phyloP scores from a whole-genome alignment of 2,329 filamentous ascomycete genomes.

The Acarospora socialis region DNA sequence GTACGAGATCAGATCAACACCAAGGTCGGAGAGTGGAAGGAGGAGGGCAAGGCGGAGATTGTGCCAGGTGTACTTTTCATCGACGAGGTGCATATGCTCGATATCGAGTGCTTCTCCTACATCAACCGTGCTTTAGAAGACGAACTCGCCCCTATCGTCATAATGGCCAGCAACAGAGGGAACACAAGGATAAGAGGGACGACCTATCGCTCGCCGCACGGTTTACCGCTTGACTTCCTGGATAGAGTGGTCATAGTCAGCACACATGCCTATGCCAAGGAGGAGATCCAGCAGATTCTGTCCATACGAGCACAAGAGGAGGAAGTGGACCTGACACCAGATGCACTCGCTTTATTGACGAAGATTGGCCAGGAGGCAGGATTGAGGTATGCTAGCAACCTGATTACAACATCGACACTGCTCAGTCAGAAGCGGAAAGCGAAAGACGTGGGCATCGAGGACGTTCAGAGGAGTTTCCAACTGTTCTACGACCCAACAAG shows the following conservation, averaged over 20 bases:
- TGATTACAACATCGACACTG: slow-evolving; percentile 88
- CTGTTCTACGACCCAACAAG: slow-evolving; percentile 84
- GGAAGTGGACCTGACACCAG: slow-evolving; percentile 79
- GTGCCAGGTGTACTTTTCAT: slow-evolving; percentile 96
- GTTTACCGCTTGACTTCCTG: slow-evolving; percentile 86
- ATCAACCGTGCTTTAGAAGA: slow-evolving; percentile 94
- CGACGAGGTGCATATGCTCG: slow-evolving; percentile 98
- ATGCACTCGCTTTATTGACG: slow-evolving; percentile 81
- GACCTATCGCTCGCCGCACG: slow-evolving; percentile 83
- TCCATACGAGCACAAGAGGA: slow-evolving; percentile 89
- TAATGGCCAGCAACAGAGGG: slow-evolving; percentile 97
- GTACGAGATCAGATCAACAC: slow-evolving; percentile 98
- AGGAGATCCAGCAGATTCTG: slow-evolving; percentile 86
- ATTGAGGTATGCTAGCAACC: slow-evolving; percentile 89
- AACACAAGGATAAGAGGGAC: slow-evolving; percentile 86
- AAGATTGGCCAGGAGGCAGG: slow-evolving; percentile 92
- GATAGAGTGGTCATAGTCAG: slow-evolving; percentile 94
- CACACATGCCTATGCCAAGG: slow-evolving; percentile 66
- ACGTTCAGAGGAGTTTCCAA: slow-evolving; percentile 85
- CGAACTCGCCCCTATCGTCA: slow-evolving; percentile 89
- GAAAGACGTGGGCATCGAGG: slow-evolving; percentile 52
- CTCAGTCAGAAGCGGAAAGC: slow-evolving; percentile 73
- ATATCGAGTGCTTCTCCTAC: slow-evolving; percentile 98
- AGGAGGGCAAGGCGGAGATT: slow-evolving; percentile 97
- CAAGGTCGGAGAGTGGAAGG: slow-evolving; percentile 97